Evolutionary conservation across 495 filamentous ascomycete genomes (phyloP).

Genomic region (Penicillium maclennaniae): DNA sequence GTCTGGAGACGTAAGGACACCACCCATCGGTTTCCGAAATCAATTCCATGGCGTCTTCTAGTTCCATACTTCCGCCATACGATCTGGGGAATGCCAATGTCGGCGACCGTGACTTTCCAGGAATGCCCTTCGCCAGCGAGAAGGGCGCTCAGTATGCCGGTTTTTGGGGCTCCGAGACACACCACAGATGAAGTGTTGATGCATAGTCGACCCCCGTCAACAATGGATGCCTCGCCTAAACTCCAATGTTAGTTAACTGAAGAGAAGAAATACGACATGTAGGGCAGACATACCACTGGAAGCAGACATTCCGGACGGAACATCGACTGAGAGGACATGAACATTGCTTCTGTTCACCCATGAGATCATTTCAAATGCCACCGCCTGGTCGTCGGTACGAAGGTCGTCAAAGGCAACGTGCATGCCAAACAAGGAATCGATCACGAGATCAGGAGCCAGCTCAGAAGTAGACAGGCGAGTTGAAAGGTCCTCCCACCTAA

Average conservation of each 20-base stretch:
- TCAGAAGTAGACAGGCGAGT: constrained; percentile 53
- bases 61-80: constrained; percentile 87
- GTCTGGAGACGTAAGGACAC: constrained; percentile 46
- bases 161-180: constrained; percentile 78
- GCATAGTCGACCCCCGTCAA: constrained; percentile 69
- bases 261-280: constrained; percentile 20
- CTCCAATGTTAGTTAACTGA: constrained; percentile 7
- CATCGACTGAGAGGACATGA: constrained; percentile 74
- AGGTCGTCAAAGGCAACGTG: constrained; percentile 81
- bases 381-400: constrained; percentile 73
- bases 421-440: constrained; percentile 84
- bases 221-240: constrained; percentile 45
- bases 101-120: constrained; percentile 77
- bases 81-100: constrained; percentile 76
- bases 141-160: constrained; percentile 70
- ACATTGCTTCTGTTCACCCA: constrained; percentile 83
- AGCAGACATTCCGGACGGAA: constrained; percentile 82
- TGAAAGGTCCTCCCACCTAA: constrained; percentile 51
- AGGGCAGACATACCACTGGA: constrained; percentile 54
- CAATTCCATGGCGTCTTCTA: constrained; percentile 70
- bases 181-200: constrained; percentile 74
- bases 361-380: constrained; percentile 75
- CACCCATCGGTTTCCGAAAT: constrained; percentile 84
- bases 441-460: constrained; percentile 68
- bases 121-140: constrained; percentile 50